These are phyloP conservation scores for Aspergillus sclerotiicarbonarius DNA, from an alignment of 495 filamentous ascomycete species.

Conservation along the genomic window DNA sequence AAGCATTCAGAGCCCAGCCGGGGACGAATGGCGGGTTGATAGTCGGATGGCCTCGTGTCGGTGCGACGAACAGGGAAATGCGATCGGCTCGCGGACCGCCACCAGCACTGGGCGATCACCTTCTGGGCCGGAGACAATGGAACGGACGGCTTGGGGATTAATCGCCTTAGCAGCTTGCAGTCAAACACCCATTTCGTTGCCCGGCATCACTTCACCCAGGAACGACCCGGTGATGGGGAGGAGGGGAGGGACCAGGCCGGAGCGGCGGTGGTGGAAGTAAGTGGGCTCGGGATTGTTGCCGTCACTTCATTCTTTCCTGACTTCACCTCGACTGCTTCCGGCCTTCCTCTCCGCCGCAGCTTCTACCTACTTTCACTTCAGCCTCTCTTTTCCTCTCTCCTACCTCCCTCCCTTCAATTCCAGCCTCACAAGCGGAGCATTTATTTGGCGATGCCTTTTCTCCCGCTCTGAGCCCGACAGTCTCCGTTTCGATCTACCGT, in stretches of 20 bases:
- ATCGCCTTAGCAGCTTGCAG: not conserved
- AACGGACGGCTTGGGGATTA: not conserved
- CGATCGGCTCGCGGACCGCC: conserved; percentile 7
- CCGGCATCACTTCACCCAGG: not conserved
- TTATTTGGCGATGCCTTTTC: conserved; percentile 20
- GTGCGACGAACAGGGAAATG: conserved; percentile 4
- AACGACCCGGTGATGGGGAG: not conserved
- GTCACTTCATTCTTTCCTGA: conserved; percentile 6
- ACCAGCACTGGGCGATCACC: not conserved
- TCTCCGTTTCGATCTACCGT: conserved; percentile 10
- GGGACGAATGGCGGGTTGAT: not conserved
- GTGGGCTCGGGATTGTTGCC: conserved; percentile 4
- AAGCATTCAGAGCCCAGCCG: not conserved
- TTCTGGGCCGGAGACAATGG: not conserved
- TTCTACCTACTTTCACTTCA: conserved; percentile 18
- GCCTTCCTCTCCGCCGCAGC: conserved; percentile 18
- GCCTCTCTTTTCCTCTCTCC: conserved; percentile 4
- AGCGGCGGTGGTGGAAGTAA: not conserved
- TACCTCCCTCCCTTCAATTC: conserved; percentile 11
- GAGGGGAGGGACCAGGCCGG: no score
- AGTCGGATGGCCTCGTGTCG: conserved; percentile 6
- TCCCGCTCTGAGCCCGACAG: conserved; percentile 1
- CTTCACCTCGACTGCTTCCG: conserved; percentile 16
- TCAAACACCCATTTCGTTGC: not conserved
- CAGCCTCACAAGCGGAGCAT: not conserved